Percentiles rank a stretch among this genome's conserved stretches.
Conservation (phyloP, 805 yeast genomes). For the Metschnikowia borealis region DNA sequence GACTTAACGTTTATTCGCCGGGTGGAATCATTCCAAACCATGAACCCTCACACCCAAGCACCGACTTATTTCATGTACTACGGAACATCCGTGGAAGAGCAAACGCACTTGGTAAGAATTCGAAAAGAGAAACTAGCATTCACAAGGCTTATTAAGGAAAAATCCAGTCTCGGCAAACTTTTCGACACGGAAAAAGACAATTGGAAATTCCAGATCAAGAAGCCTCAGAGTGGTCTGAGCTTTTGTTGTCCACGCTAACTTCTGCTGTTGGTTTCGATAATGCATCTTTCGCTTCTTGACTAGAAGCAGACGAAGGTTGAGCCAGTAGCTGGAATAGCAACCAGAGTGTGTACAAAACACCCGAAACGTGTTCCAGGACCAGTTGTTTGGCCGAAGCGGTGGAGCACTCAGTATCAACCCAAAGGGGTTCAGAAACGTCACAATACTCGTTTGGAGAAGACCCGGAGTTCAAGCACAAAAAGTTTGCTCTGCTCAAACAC, state of each 20-base stretch:
- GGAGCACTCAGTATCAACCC: constrained; percentile 4
- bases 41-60: constrained; percentile 51
- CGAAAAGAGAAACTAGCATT: constrained; percentile 89
- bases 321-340: constrained; percentile 10
- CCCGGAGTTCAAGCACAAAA: neutral
- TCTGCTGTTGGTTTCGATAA: neutral
- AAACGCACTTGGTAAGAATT: constrained; percentile 65
- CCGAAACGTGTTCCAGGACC: constrained; percentile 11
- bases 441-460: neutral
- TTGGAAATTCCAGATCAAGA: constrained; percentile 39
- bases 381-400: constrained; percentile 9
- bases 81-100: constrained; percentile 88
- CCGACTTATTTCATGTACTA: constrained; percentile 81
- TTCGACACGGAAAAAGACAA: constrained; percentile 49
- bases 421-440: constrained; percentile 9
- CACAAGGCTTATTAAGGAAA: constrained; percentile 78
- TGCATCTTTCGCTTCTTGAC: neutral
- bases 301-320: neutral
- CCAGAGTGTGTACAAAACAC: constrained; percentile 6
- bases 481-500: constrained; percentile 11
- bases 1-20: constrained; percentile 75
- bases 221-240: constrained; percentile 18
- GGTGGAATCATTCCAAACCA: constrained; percentile 75
- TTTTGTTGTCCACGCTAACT: neutral
- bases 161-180: constrained; percentile 57